Evolutionary conservation across 2,329 filamentous ascomycete genomes (phyloP).

Genomic region (Teratosphaeria zuluensis): DNA sequence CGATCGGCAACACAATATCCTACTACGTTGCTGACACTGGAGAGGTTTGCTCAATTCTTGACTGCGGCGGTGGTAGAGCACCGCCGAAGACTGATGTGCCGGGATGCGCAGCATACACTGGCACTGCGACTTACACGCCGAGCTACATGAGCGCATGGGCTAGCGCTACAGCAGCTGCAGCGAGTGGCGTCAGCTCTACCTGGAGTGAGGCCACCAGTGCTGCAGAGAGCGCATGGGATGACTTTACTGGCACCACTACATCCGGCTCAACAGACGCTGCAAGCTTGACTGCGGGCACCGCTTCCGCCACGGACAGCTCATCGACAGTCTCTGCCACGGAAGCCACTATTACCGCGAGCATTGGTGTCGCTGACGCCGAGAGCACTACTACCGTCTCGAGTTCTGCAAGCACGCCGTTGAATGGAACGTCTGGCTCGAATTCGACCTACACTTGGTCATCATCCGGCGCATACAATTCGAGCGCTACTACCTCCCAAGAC

Average conservation of each 20-base stretch:
- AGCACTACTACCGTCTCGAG: neutral
- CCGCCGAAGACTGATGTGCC: slow-evolving; percentile 53
- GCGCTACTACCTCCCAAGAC: neutral
- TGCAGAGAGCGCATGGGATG: neutral
- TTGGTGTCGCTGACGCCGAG: neutral
- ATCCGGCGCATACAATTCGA: neutral
- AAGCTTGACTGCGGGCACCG: neutral
- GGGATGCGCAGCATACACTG: slow-evolving; percentile 48
- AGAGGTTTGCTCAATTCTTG: slow-evolving; percentile 54
- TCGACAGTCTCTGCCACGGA: neutral
- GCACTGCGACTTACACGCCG: slow-evolving; percentile 47
- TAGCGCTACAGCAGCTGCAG: slow-evolving; percentile 6
- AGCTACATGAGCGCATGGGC: slow-evolving; percentile 35
- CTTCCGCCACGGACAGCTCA: neutral
- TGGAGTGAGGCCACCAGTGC: neutral
- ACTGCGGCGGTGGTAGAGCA: slow-evolving; percentile 59
- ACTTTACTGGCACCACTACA: neutral
- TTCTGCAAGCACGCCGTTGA: neutral
- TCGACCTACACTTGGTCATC: neutral
- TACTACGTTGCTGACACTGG: slow-evolving; percentile 55
- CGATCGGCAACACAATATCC: slow-evolving; percentile 38
- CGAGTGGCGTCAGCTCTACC: slow-evolving; percentile 4
- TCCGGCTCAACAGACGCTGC: neutral
- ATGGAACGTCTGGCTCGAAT: neutral
- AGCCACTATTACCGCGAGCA: neutral